Evolutionary conservation across 306 rosid species (phyloP), one percentile per base, ranked within the genome.

Genomic region (Inga leiocalycina): DNA sequence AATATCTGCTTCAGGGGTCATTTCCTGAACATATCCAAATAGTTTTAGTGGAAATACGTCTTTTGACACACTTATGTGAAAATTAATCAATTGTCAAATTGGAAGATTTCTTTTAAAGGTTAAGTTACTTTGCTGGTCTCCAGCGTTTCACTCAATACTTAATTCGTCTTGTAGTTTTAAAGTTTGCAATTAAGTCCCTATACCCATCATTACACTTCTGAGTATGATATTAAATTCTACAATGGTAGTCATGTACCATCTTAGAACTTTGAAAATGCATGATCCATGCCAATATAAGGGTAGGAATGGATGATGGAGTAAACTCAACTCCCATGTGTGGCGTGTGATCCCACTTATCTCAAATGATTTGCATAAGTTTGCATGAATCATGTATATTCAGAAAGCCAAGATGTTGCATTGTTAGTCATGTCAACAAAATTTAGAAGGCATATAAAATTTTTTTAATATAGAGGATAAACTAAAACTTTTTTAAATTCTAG

Each of bases 1-100:
- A 81, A 96, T 88, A 83, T 96, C 97, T 7, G 98, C 99, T 84
- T 92, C 96, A 84, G 98, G 89, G 77, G 97, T 96, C 97, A 96
- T 89, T 89, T 96, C 99, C 99, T 96, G 93, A 85, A 91, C 79
- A 84, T 59, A 56, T 9, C 71, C 61, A 83, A 77, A 79, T 75
- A 78, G 27, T 65, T 80, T 37, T 48, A 79, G 66, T 77, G 78
- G 66, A 71, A 59, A 37, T 34, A 62, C 35, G 27, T 22, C 30
- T 49, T 84, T 80, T 14, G 13, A 57, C 49, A 71, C 10, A 52
- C 80, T 62, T 66, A 80, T 37, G 49, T 34, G 46, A 78, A 74
- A 79, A 64, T 41, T 41, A 71, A 27, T 39, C 6, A 71, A 52
- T 45, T 66, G 48, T 56, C 64, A 83, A 17, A 65, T 22, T 70